Evolutionary conservation across 805 yeast species (phyloP), one percentile per base, ranked within the genome.

Genomic region (Candida argentea): DNA sequence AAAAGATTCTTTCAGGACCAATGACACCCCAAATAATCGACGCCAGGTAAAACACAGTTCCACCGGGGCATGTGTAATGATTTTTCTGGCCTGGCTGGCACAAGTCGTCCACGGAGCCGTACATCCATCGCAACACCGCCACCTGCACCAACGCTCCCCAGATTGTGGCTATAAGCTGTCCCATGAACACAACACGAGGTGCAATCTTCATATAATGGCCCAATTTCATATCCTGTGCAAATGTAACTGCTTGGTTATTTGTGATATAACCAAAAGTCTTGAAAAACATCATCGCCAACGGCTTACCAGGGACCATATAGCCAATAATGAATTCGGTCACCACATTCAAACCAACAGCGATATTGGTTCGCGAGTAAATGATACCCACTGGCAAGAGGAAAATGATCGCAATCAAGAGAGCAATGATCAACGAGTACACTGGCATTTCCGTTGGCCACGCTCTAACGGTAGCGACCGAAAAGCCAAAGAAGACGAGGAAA

Each of bases 251-350:
- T 44, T 66, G 72, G 34, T 49, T 55, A 40, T 59, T 62, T 28
- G 69, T 58, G 43, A 65, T 66, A 48, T 59, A 66, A 25, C 69
- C 69, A 34, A 48, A 65, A 16, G 66, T 59, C 43, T 65, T 61
- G 52, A 64, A 56, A 36, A 63, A 55, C 65, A 66, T 56, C 56
- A 57, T 61, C 16, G 67, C 68, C 37, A 61, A 37, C 25, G 70
- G 70, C 43, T 61, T 63, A 35, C 70, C 70, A 35, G 66, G 65
- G 29, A 59, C 35, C 61, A 60, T 57, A 50, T 60, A 60, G 37
- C 66, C 66, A 31, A 57, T 38, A 28, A 60, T 54, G 36, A 59
- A 57, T 37, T 60, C 66, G 14, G 65, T 55, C 26, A 60, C 60
- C 20, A 60, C 66, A 40, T 57, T 60, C 39, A 61, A 52, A 30